A percentile compares a stretch with the other conserved stretches of the same genome.
phyloP scores from a whole-genome alignment of 495 filamentous ascomycete species.

The Penicillium riverlandense region DNA sequence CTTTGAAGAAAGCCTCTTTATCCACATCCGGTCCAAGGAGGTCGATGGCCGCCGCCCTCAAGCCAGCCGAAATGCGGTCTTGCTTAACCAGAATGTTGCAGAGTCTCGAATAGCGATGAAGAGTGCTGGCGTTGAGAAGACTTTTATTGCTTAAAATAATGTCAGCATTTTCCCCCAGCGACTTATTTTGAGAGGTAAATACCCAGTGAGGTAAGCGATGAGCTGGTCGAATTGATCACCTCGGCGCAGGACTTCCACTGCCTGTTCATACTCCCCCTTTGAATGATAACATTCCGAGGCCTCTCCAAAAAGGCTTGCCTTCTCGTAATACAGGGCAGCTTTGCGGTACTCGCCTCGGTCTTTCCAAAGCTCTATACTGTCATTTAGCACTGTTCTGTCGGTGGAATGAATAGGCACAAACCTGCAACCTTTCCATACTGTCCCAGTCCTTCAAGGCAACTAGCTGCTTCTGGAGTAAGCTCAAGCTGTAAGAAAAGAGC shows the following conservation, averaged over 20 bases:
- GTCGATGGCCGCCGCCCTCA: slow-evolving; percentile 11
- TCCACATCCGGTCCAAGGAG: slow-evolving; percentile 14
- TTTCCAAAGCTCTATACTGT: slow-evolving; percentile 5
- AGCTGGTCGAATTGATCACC: slow-evolving; percentile 14
- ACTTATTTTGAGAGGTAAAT: background rate
- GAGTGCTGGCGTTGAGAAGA: background rate
- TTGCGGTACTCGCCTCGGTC: slow-evolving; percentile 1
- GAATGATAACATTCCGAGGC: slow-evolving; percentile 12
- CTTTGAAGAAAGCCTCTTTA: slow-evolving; percentile 17
- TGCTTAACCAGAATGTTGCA: slow-evolving; percentile 25
- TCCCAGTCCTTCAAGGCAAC: slow-evolving; percentile 7
- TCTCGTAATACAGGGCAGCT: slow-evolving; percentile 12
- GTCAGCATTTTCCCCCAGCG: background rate
- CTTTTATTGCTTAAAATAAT: background rate
- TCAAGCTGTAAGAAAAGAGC: slow-evolving; percentile 2
- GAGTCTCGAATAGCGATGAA: slow-evolving; percentile 9
- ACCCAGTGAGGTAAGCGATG: slow-evolving; percentile 13
- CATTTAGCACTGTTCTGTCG: background rate
- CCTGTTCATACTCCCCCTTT: slow-evolving; percentile 9
- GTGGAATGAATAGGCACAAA: background rate
- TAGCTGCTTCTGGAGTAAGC: slow-evolving; percentile 1
- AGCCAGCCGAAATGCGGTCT: slow-evolving; percentile 10
- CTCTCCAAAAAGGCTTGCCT: slow-evolving; percentile 1
- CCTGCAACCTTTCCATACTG: slow-evolving; percentile 8
- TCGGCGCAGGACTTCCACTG: slow-evolving; percentile 28